A percentile compares a stretch with the other conserved stretches of the same genome.
phyloP scores from a whole-genome alignment of 371 early-diverging fungal species.

The Neoconidiobolus thromboides region DNA sequence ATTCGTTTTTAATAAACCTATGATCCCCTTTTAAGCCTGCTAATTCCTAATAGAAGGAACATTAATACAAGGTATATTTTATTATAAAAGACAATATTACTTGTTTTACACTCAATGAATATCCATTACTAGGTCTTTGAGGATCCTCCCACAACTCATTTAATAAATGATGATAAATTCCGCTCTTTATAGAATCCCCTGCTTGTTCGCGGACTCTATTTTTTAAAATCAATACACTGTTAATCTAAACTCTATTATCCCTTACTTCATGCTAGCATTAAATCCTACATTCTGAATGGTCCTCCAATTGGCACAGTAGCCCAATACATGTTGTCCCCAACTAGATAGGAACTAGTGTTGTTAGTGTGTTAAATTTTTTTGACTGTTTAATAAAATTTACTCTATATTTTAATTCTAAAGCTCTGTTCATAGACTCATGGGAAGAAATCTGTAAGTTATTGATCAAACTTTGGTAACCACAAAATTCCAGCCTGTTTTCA shows the following conservation, averaged over 20 bases:
- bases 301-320: neutral
- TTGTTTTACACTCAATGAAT: constrained; percentile 32
- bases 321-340: neutral
- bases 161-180: constrained; percentile 41
- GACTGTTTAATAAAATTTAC: constrained; percentile 6
- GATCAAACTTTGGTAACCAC: constrained; percentile 7
- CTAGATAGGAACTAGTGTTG: neutral
- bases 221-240: too few relatives aligned
- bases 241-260: too few relatives aligned
- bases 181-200: constrained; percentile 73
- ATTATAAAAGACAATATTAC: constrained; percentile 2
- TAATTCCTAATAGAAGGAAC: constrained; percentile 27
- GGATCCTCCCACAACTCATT: constrained; percentile 58
- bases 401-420: constrained; percentile 7
- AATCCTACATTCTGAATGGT: neutral
- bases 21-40: constrained; percentile 77
- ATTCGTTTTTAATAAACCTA: constrained; percentile 44
- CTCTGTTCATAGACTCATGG: constrained; percentile 9
- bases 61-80: neutral
- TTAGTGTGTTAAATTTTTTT: neutral
- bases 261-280: neutral
- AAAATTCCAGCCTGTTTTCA: constrained; percentile 5
- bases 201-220: constrained; percentile 66
- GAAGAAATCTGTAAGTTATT: constrained; percentile 9
- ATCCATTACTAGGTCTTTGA: constrained; percentile 54